phyloP scores from a whole-genome alignment of 1,284 basidiomycete genomes.

The Pterulicium gracile region DNA sequence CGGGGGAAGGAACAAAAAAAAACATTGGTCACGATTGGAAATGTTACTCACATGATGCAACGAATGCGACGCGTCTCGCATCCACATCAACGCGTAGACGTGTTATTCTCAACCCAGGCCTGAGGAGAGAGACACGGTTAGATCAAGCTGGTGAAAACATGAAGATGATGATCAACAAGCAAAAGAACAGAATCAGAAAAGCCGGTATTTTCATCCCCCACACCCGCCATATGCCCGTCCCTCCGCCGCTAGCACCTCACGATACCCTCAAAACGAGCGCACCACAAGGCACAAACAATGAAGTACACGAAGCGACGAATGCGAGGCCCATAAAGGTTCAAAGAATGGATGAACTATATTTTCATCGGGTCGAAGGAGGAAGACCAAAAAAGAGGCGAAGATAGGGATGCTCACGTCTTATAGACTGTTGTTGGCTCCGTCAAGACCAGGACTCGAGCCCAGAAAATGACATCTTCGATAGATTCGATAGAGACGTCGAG shows the following conservation, averaged over 20 bases:
- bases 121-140: background rate
- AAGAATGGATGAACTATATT: background rate
- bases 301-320: background rate
- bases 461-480: too few relatives aligned
- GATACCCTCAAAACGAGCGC: background rate
- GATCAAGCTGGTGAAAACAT: conserved; percentile 12
- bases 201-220: background rate
- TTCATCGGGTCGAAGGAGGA: background rate
- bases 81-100: background rate
- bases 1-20: background rate
- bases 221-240: background rate
- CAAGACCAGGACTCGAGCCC: too few relatives aligned
- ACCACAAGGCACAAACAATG: background rate
- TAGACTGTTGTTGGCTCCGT: too few relatives aligned
- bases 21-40: background rate
- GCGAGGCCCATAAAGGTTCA: background rate
- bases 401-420: too few relatives aligned
- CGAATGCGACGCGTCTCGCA: background rate
- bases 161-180: conserved; percentile 11
- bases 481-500: too few relatives aligned
- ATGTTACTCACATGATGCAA: too few relatives aligned
- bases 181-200: background rate
- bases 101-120: too few relatives aligned
- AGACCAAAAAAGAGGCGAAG: background rate
- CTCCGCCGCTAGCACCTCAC: background rate